Base-by-base conservation (phyloP, 495 filamentous ascomycete species). In the Lentithecium fluviatile region DNA sequence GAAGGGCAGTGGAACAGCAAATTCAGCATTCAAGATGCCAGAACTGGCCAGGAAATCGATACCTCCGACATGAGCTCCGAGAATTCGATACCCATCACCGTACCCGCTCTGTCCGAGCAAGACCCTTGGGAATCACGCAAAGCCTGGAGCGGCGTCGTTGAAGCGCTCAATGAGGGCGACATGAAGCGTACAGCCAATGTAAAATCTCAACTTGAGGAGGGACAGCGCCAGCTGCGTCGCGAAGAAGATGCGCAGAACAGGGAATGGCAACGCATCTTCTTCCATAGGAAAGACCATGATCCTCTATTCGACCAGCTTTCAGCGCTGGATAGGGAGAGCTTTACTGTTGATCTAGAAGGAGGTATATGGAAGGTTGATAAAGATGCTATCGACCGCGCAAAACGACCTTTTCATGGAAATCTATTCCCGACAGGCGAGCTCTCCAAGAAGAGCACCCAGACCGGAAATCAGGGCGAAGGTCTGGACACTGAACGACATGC, bases 281-380 rank as follows among this genome's bases (percentile, higher is more conserved):
- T 65, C 45, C 50, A 34, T 2, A 26, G 34, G 24, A 3, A 37
- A 25, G 21, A 29, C 7, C 20, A 21, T 2, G 62, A 60, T 45
- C 15, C 15, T 1, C 1, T 60, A 5, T 60, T 62, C 17, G 47
- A 63, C 13, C 56, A 45, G 29, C 58, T 66, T 6, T 58, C 58
- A 1, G n/a, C 6, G 2, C n/a, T 53, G 2, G 25, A 24, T 10
- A 53, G 24, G 29, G 42, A 15, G 2, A 5, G 6, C 15, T 52
- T 43, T 20, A 40, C 36, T 7, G 46, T 58, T 11, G 64, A 63
- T 45, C 21, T 6, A 1, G 26, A 1, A 34, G 38, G 48, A 10
- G 64, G 58, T 0, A 55, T 62, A 2, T 67, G 59, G 64, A 61
- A 65, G 38, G 51, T 47, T 1, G 51, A 65, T 34, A 10, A 46